Conservation (phyloP, 106 monocot species). For the Apostasia ramifera region DNA sequence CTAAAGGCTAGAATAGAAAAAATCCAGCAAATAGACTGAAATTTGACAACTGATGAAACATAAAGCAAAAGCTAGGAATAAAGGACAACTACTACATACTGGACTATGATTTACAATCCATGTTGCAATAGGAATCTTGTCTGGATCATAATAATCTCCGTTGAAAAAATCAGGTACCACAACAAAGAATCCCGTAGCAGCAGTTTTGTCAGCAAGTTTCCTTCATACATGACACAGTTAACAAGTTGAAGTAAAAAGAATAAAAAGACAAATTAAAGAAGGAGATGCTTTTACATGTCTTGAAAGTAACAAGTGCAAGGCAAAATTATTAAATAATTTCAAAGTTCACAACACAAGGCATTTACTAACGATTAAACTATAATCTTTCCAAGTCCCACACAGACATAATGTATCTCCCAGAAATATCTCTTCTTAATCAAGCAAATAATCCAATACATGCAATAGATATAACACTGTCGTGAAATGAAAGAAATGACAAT, state of each 20-base stretch:
- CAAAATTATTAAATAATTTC: not conserved
- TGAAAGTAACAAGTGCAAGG: not conserved
- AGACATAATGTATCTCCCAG: too few relatives aligned
- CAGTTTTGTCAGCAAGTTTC: constrained; percentile 36
- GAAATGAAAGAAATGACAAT: too few relatives aligned
- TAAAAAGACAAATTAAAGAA: too few relatives aligned
- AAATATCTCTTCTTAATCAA: too few relatives aligned
- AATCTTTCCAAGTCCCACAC: too few relatives aligned
- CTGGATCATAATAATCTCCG: constrained; percentile 36
- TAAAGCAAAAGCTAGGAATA: not conserved
- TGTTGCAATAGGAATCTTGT: constrained; percentile 14
- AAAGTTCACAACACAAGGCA: not conserved
- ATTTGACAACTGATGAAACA: not conserved
- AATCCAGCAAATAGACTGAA: too few relatives aligned
- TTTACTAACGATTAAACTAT: not conserved
- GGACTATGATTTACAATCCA: constrained; percentile 30
- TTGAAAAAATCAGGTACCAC: constrained; percentile 71
- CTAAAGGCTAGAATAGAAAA: not conserved
- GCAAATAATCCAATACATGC: too few relatives aligned
- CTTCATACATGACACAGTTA: not conserved
- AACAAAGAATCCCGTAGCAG: constrained; percentile 53
- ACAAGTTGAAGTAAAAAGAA: not conserved
- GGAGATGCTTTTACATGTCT: not conserved
- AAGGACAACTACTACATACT: constrained; percentile 7
- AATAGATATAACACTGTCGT: too few relatives aligned